Percentiles rank a stretch among this genome's conserved stretches.
These are phyloP conservation scores for Lignosus rhinocerotis DNA, from an alignment of 1,284 basidiomycete genomes.

Conservation along the genomic window DNA sequence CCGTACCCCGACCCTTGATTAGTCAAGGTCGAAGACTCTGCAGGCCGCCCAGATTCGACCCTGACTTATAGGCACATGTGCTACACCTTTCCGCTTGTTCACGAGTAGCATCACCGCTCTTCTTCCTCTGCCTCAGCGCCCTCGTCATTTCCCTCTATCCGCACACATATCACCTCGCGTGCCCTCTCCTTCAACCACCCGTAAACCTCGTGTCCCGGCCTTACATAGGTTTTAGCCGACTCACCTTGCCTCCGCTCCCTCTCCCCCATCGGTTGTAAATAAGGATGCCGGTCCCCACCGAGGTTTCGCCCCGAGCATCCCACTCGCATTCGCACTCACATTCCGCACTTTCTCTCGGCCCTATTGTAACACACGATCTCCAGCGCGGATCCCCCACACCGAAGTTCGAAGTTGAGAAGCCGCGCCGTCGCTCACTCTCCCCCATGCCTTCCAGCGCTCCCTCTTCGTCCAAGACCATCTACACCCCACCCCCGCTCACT, in stretches of 20 bases:
- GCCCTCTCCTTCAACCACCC: too few species aligned
- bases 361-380: conserved; percentile 12
- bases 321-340: conserved; percentile 1
- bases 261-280: neutral
- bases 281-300: conserved; percentile 20
- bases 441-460: conserved; percentile 2
- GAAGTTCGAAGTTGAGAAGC: conserved; percentile 21
- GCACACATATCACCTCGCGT: too few species aligned
- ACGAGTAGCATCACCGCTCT: neutral
- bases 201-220: too few species aligned
- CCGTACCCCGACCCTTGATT: neutral
- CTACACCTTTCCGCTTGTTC: conserved; percentile 1
- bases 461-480: conserved; percentile 9
- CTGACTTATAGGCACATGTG: neutral
- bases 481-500: conserved; percentile 20
- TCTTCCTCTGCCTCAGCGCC: too few species aligned
- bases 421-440: conserved; percentile 16
- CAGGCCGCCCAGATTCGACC: neutral
- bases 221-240: too few species aligned
- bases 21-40: neutral
- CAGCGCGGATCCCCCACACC: conserved; percentile 18
- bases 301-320: conserved; percentile 11
- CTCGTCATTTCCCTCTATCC: too few species aligned
- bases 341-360: conserved; percentile 2
- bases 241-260: neutral